Base-by-base conservation (phyloP, 495 filamentous ascomycete species). In the Thermothielavioides terrestris region DNA sequence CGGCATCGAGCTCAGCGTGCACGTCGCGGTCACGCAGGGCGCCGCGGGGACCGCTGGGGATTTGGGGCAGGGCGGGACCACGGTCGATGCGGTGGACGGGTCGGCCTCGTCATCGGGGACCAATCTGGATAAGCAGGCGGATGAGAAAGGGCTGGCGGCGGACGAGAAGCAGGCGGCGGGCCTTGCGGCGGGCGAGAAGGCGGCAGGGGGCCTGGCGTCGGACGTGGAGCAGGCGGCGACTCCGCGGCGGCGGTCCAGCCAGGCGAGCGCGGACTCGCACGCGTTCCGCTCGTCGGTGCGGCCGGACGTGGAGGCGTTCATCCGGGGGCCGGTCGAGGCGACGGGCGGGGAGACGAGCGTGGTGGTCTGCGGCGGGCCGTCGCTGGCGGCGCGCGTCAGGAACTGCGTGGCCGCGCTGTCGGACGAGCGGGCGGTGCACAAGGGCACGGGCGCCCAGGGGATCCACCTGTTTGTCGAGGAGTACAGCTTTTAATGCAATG, bases 341-440 rank as follows among this genome's bases (percentile, higher is more conserved):
- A 87, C 88, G 1, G 72, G 75, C 15, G 90, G 89, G 2, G 89
- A 95, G 72, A 88, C 79, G 14, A 85, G 83, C 0, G 85, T 95
- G 0, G 84, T 87, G 0, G 87, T 87, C 1, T 94, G 89, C 56
- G 89, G 89, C 27, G 85, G 85, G 6, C 67, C 67, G 21, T 81
- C 81, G 1, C 57, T 95, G 46, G 78, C 81, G 4, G 74, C 80
- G 25, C 74, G 77, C 46, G 79, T 85, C 2, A 73, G 88, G 32
- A 79, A 77, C 25, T 80, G 72, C 42, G 84, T 87, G 1, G 85
- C 83, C 0, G 74, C 67, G 14, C 58, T 95, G 39, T 86, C 85
- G 52, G 85, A 95, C 66, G 90, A 95, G 65, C 69, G 90, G 43
- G 89, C 86, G 0, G 85, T 94, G 30, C 88, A 94, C 56, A 95